Percentiles rank a stretch among this genome's conserved stretches.
Evolutionary conservation across 306 rosid genomes (phyloP).

Genomic region (Hippophae rhamnoides): DNA sequence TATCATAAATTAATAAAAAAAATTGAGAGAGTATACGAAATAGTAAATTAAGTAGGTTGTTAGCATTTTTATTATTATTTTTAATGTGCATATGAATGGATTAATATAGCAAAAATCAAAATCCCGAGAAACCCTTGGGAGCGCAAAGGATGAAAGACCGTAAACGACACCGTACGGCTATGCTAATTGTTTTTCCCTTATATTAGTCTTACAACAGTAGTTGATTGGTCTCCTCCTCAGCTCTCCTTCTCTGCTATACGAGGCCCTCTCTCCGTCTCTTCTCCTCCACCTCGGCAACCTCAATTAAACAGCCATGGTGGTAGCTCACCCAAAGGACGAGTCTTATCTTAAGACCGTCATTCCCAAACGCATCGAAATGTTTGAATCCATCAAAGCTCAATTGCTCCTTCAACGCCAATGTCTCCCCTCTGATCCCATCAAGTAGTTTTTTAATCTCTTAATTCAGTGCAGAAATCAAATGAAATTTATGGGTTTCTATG

Average conservation of each 20-base stretch:
- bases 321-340: slow-evolving; percentile 53
- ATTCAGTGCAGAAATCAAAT: neutral
- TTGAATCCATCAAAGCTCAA: slow-evolving; percentile 41
- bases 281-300: slow-evolving; percentile 13
- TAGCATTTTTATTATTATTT: too few species aligned
- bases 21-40: too few species aligned
- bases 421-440: slow-evolving; percentile 68
- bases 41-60: too few species aligned
- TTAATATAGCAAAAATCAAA: too few species aligned
- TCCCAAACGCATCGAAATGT: slow-evolving; percentile 55
- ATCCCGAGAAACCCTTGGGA: too few species aligned
- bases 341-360: slow-evolving; percentile 44
- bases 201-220: too few species aligned
- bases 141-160: too few species aligned
- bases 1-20: too few species aligned
- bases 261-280: slow-evolving; percentile 12
- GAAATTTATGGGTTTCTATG: neutral
- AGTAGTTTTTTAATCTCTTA: slow-evolving; percentile 13
- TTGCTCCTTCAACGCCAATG: slow-evolving; percentile 35
- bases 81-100: too few species aligned
- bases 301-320: slow-evolving; percentile 22
- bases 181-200: neutral
- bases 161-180: neutral
- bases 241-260: slow-evolving; percentile 5
- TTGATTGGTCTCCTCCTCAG: slow-evolving; percentile 30